These are phyloP conservation scores for Umbilicaria muhlenbergii DNA, from an alignment of 495 filamentous ascomycete species.

Conservation along the genomic window DNA sequence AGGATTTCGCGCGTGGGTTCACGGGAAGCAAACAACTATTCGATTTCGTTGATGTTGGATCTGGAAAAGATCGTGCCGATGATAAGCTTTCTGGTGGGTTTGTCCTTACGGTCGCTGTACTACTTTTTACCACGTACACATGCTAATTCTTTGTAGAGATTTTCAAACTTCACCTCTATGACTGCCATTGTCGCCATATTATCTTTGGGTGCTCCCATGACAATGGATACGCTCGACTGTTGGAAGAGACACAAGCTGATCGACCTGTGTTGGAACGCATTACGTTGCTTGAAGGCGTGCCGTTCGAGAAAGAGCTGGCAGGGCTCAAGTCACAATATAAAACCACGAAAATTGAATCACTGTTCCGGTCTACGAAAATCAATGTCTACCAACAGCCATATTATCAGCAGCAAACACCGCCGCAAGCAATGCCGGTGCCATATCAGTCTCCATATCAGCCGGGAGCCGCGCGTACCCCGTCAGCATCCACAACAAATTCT, in stretches of 20 bases:
- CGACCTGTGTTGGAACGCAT: slow-evolving; percentile 38
- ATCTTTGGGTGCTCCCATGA: slow-evolving; percentile 68
- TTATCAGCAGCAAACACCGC: slow-evolving; percentile 1
- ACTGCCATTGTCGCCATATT: slow-evolving; percentile 69
- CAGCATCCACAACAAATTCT: slow-evolving; percentile 21
- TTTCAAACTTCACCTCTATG: slow-evolving; percentile 47
- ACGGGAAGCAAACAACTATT: slow-evolving; percentile 54
- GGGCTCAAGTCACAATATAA: slow-evolving; percentile 36
- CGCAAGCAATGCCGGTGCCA: slow-evolving; percentile 6
- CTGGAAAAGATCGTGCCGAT: slow-evolving; percentile 51
- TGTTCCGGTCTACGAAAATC: slow-evolving; percentile 54
- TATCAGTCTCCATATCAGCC: slow-evolving; percentile 27
- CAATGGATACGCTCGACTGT: slow-evolving; percentile 49
- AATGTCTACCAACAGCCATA: slow-evolving; percentile 14
- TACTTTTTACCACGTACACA: neutral
- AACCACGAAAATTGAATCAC: slow-evolving; percentile 39
- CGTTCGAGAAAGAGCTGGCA: slow-evolving; percentile 50
- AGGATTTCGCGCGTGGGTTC: slow-evolving; percentile 63
- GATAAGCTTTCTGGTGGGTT: slow-evolving; percentile 59
- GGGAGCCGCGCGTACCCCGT: slow-evolving; percentile 21
- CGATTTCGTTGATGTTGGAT: slow-evolving; percentile 62
- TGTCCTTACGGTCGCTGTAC: neutral
- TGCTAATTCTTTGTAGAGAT: slow-evolving; percentile 34
- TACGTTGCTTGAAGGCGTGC: slow-evolving; percentile 58
- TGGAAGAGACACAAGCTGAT: slow-evolving; percentile 48